These are phyloP conservation scores for Aspergillus alliaceus DNA, from an alignment of 2,329 filamentous ascomycete species.

Conservation along the genomic window DNA sequence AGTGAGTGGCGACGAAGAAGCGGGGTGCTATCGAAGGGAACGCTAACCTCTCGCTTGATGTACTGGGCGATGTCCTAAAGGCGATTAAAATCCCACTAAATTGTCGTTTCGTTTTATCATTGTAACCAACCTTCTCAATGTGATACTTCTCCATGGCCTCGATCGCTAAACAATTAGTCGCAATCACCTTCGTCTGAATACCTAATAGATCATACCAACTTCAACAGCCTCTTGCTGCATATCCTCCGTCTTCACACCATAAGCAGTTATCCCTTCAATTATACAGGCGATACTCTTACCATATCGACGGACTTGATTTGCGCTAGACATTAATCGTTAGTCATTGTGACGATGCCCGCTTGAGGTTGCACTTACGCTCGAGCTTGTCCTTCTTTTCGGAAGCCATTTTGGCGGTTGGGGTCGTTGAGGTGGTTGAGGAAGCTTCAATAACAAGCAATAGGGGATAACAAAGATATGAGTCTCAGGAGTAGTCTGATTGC, in stretches of 20 bases:
- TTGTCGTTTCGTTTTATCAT: background rate
- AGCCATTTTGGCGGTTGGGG: conserved; percentile 34
- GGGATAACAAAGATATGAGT: background rate
- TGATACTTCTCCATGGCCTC: conserved; percentile 71
- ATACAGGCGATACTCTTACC: conserved; percentile 57
- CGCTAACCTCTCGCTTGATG: conserved; percentile 84
- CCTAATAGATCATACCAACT: conserved; percentile 67
- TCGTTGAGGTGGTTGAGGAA: background rate
- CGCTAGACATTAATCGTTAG: conserved; percentile 56
- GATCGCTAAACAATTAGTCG: conserved; percentile 55
- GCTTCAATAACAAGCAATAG: background rate
- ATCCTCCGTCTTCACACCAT: conserved; percentile 74
- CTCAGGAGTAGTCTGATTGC: background rate
- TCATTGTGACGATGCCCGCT: background rate
- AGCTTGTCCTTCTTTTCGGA: conserved; percentile 69
- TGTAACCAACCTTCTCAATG: conserved; percentile 63
- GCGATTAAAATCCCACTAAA: background rate
- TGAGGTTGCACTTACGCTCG: conserved; percentile 58
- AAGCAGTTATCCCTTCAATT: conserved; percentile 14
- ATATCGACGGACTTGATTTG: conserved; percentile 99
- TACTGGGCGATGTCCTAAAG: conserved; percentile 89
- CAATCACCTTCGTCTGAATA: background rate
- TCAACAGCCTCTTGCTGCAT: conserved; percentile 96
- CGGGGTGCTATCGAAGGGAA: conserved; percentile 9
- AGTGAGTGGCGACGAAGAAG: conserved; percentile 23